Evolutionary conservation across 108 stramenopile genomes (phyloP).

Genomic region (Cyclotella sp.): DNA sequence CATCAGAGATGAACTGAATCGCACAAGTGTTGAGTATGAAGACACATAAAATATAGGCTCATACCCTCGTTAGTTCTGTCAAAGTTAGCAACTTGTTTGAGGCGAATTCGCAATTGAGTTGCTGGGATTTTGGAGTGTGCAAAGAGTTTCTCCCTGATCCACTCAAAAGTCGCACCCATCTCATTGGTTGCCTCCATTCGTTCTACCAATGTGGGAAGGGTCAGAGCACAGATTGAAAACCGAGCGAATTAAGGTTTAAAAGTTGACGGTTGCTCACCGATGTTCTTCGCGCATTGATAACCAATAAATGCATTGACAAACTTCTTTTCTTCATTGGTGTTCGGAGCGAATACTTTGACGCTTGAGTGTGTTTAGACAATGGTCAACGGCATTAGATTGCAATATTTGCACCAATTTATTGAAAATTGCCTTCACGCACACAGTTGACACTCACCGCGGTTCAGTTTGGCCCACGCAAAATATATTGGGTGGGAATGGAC

Average conservation of each 20-base stretch:
- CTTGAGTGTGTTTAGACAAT: background rate
- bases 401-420: background rate
- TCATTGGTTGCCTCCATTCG: slow-evolving; percentile 55
- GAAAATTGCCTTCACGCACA: background rate
- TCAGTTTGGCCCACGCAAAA: slow-evolving; percentile 87
- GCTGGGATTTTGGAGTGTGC: slow-evolving; percentile 58
- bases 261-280: background rate
- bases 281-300: slow-evolving; percentile 52
- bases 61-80: slow-evolving; percentile 62
- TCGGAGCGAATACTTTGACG: slow-evolving; percentile 78
- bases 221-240: background rate
- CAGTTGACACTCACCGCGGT: slow-evolving; percentile 46
- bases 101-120: slow-evolving; percentile 66
- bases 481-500: slow-evolving; percentile 76
- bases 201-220: slow-evolving; percentile 64
- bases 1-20: too few species aligned
- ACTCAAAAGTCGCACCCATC: slow-evolving; percentile 70
- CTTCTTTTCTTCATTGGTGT: slow-evolving; percentile 82
- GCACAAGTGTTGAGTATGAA: too few species aligned
- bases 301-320: slow-evolving; percentile 78
- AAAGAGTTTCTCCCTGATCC: slow-evolving; percentile 72
- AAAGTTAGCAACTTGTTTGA: slow-evolving; percentile 83
- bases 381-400: too few species aligned
- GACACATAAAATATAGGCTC: background rate
- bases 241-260: background rate